phyloP scores from a whole-genome alignment of 2,329 filamentous ascomycete species.

The Arthrobotrys musiformis region DNA sequence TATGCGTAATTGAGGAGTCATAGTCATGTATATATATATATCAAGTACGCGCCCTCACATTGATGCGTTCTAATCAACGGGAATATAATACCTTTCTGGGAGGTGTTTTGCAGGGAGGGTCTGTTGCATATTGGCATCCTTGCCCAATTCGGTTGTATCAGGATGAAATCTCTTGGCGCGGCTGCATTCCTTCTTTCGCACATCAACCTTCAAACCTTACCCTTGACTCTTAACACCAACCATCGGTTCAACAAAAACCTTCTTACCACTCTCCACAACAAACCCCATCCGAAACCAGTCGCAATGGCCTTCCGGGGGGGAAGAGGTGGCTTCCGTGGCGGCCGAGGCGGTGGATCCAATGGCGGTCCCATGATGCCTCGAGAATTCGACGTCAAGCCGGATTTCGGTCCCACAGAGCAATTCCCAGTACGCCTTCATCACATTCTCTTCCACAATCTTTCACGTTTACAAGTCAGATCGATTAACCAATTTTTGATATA shows the following conservation, averaged over 20 bases:
- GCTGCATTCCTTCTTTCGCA: not conserved
- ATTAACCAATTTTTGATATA: not conserved
- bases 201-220: constrained; percentile 1
- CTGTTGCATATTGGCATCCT: not conserved
- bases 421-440: constrained; percentile 57
- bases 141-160: not conserved
- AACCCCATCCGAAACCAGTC: not conserved
- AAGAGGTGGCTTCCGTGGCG: constrained; percentile 54
- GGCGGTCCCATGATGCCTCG: constrained; percentile 52
- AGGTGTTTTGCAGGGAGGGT: not conserved
- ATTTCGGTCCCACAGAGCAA: constrained; percentile 59
- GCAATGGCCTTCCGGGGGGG: constrained; percentile 55
- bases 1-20: too few relatives aligned
- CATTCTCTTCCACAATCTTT: not conserved
- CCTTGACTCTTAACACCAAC: not conserved
- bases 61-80: not conserved
- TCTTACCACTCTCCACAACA: not conserved
- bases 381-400: constrained; percentile 59
- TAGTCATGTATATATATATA: not conserved
- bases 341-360: constrained; percentile 55
- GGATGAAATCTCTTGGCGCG: not conserved
- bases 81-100: not conserved
- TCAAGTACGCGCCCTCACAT: not conserved
- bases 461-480: not conserved
- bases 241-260: not conserved